Conservation (phyloP, 1,139 yeast genomes). For the Magnusiomyces sp. region DNA sequence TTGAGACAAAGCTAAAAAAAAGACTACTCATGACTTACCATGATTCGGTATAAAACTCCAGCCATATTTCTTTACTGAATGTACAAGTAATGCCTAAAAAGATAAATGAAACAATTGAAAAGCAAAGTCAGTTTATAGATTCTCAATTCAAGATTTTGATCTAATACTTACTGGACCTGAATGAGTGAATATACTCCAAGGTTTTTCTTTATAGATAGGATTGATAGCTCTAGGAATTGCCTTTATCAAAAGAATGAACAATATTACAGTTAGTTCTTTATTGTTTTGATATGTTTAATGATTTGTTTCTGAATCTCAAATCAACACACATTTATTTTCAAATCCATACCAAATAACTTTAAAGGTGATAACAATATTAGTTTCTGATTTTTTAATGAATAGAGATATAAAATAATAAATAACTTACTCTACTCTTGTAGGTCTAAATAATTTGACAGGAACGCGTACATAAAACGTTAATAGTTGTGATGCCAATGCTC, state of each 20-base stretch:
- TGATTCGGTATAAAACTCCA: conserved; percentile 83
- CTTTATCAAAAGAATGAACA: conserved; percentile 3
- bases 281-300: too few relatives aligned
- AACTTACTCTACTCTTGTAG: conserved; percentile 80
- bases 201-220: conserved; percentile 35
- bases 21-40: conserved; percentile 14
- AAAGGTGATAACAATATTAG: background rate
- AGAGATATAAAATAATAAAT: conserved; percentile 47
- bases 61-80: conserved; percentile 69
- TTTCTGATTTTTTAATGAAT: background rate
- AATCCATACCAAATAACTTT: too few relatives aligned
- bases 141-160: too few relatives aligned
- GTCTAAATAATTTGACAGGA: conserved; percentile 74
- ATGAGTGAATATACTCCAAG: conserved; percentile 65
- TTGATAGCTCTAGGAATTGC: conserved; percentile 32
- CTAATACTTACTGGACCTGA: conserved; percentile 39
- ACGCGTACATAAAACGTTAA: conserved; percentile 73
- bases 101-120: background rate
- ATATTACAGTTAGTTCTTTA: too few relatives aligned
- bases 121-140: background rate
- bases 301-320: too few relatives aligned
- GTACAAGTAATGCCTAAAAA: conserved; percentile 52
- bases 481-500: conserved; percentile 75
- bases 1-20: background rate
- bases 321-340: too few relatives aligned